Conservation (phyloP, 2,329 filamentous ascomycete species). For the Pestalotiopsis fici region DNA sequence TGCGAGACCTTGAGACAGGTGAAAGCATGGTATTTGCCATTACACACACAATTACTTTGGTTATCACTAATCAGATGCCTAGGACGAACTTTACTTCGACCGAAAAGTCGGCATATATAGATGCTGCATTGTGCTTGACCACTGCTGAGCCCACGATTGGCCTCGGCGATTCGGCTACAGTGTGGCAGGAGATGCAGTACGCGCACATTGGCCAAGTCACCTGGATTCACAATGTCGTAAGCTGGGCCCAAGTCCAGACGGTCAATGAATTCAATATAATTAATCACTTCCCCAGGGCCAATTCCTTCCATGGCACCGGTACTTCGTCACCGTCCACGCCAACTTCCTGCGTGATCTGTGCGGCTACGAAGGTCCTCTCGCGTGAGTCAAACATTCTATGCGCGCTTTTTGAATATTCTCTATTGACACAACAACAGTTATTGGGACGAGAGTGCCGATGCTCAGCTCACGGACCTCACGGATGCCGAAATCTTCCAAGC, state of each 20-base stretch:
- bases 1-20: not conserved
- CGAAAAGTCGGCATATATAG: not conserved
- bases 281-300: conserved; percentile 17
- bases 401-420: too few relatives aligned
- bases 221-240: conserved; percentile 2
- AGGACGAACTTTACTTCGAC: not conserved
- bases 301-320: conserved; percentile 7
- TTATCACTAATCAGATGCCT: not conserved
- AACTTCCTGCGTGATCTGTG: conserved; percentile 6
- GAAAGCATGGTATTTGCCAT: not conserved
- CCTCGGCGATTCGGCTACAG: not conserved
- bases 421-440: not conserved
- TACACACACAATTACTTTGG: not conserved
- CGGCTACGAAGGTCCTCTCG: conserved; percentile 3
- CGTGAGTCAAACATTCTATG: not conserved
- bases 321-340: not conserved
- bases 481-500: not conserved
- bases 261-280: not conserved
- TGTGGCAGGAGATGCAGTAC: conserved; percentile 1
- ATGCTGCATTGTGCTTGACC: not conserved
- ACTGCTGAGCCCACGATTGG: not conserved
- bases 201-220: not conserved
- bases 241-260: not conserved
- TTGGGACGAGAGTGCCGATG: not conserved
- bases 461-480: not conserved